A percentile compares a stretch with the other conserved stretches of the same genome.
Conservation (phyloP, 805 yeast genomes). For the Teunomyces gatunensis region DNA sequence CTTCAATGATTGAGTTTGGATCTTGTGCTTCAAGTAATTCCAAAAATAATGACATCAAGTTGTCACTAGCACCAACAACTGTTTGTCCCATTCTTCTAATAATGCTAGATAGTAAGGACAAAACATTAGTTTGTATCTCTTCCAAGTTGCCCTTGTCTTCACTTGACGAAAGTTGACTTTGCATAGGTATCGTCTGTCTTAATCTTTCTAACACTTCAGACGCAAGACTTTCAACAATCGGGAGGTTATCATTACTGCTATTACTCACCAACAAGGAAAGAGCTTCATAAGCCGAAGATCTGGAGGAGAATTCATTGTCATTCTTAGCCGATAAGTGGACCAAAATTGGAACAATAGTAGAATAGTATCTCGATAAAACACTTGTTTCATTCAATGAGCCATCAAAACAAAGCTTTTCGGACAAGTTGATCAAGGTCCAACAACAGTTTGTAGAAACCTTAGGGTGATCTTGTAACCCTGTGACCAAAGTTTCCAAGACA, state of each 20-base stretch:
- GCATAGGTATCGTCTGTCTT: slow-evolving; percentile 61
- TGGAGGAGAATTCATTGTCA: slow-evolving; percentile 82
- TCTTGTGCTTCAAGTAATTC: slow-evolving; percentile 57
- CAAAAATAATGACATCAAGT: slow-evolving; percentile 79
- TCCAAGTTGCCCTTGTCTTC: slow-evolving; percentile 80
- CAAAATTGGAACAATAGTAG: slow-evolving; percentile 64
- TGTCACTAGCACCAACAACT: slow-evolving; percentile 70
- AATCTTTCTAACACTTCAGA: slow-evolving; percentile 70
- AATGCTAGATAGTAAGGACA: slow-evolving; percentile 76
- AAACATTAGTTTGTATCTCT: slow-evolving; percentile 81
- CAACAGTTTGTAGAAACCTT: slow-evolving; percentile 95
- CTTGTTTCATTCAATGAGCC: slow-evolving; percentile 51
- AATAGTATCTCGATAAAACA: slow-evolving; percentile 72
- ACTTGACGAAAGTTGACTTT: slow-evolving; percentile 51
- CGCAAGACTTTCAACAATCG: slow-evolving; percentile 69
- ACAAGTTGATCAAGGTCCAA: slow-evolving; percentile 91
- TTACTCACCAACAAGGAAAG: slow-evolving; percentile 76
- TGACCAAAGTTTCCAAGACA: slow-evolving; percentile 67
- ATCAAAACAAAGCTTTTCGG: slow-evolving; percentile 71
- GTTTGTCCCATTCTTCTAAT: slow-evolving; percentile 75
- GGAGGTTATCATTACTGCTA: slow-evolving; percentile 68
- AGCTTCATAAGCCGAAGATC: slow-evolving; percentile 97
- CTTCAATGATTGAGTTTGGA: slow-evolving; percentile 81
- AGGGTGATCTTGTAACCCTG: slow-evolving; percentile 88
- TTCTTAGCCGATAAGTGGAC: slow-evolving; percentile 63